These are phyloP conservation scores for Nakazawaea wyomingensis DNA, from an alignment of 805 yeast genomes.

Conservation along the genomic window DNA sequence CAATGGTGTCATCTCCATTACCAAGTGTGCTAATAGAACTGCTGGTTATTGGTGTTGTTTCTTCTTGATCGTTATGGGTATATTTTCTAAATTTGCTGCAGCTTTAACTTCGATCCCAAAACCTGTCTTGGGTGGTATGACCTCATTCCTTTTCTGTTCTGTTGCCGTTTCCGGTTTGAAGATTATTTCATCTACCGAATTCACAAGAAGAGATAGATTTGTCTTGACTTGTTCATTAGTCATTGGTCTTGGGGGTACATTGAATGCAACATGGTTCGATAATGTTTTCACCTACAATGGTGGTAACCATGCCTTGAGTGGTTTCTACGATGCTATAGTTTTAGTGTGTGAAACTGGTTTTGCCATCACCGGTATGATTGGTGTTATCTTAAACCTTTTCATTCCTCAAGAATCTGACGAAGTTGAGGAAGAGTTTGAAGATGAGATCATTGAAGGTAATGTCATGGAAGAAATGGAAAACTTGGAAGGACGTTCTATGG, in stretches of 20 bases:
- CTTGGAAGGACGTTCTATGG: slow-evolving; percentile 3
- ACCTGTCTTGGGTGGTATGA: slow-evolving; percentile 85
- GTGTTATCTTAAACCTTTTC: slow-evolving; percentile 42
- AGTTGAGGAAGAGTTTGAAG: slow-evolving; percentile 40
- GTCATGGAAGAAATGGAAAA: slow-evolving; percentile 6
- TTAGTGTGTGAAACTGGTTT: slow-evolving; percentile 56
- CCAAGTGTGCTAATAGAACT: slow-evolving; percentile 83
- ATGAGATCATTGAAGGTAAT: slow-evolving; percentile 14
- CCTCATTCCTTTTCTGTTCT: slow-evolving; percentile 49
- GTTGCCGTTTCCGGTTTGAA: slow-evolving; percentile 57
- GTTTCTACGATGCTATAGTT: slow-evolving; percentile 48
- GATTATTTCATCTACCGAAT: slow-evolving; percentile 48
- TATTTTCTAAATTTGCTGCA: slow-evolving; percentile 82
- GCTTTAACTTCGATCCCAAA: slow-evolving; percentile 81
- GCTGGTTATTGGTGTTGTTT: slow-evolving; percentile 53
- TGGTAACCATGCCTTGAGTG: slow-evolving; percentile 34
- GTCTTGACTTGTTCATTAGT: slow-evolving; percentile 45
- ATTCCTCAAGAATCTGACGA: slow-evolving; percentile 48
- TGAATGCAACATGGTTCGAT: slow-evolving; percentile 43
- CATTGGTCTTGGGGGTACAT: slow-evolving; percentile 48
- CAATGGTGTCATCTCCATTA: slow-evolving; percentile 89
- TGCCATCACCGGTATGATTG: slow-evolving; percentile 50
- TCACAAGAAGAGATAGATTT: slow-evolving; percentile 54
- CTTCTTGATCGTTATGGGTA: slow-evolving; percentile 80
- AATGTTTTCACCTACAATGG: slow-evolving; percentile 47